These are phyloP conservation scores for Lachnum nothofagi DNA, from an alignment of 2,329 filamentous ascomycete species.

Conservation along the genomic window DNA sequence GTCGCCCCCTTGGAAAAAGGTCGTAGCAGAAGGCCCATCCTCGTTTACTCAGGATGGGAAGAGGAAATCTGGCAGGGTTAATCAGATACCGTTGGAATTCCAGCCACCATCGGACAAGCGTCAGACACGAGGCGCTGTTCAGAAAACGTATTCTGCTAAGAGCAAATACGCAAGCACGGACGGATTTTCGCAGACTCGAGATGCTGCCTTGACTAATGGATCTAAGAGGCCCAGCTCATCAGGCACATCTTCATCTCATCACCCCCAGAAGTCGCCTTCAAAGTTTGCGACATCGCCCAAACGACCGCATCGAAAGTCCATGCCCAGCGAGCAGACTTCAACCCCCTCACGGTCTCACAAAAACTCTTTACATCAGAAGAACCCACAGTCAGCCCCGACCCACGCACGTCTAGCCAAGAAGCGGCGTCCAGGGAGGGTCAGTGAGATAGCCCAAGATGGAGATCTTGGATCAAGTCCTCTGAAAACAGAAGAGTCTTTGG, in stretches of 20 bases:
- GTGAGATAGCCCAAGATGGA: slow-evolving; percentile 20
- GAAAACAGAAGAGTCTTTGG: slow-evolving; percentile 19
- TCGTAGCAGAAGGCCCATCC: slow-evolving; percentile 79
- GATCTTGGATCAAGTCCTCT: slow-evolving; percentile 8
- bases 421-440: slow-evolving; percentile 23
- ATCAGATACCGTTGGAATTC: slow-evolving; percentile 49
- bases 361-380: slow-evolving; percentile 17
- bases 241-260: slow-evolving; percentile 17
- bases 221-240: slow-evolving; percentile 19
- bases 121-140: slow-evolving; percentile 44
- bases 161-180: slow-evolving; percentile 25
- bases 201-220: slow-evolving; percentile 21
- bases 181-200: slow-evolving; percentile 17
- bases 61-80: slow-evolving; percentile 62
- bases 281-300: slow-evolving; percentile 28
- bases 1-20: slow-evolving; percentile 92
- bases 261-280: slow-evolving; percentile 17
- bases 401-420: slow-evolving; percentile 17
- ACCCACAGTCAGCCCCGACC: slow-evolving; percentile 18
- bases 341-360: slow-evolving; percentile 25
- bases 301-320: slow-evolving; percentile 27
- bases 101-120: slow-evolving; percentile 47
- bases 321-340: slow-evolving; percentile 23
- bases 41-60: slow-evolving; percentile 72
- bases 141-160: slow-evolving; percentile 31